Conservation (phyloP, 2,329 filamentous ascomycete genomes). For the Colletotrichum endophyticum region DNA sequence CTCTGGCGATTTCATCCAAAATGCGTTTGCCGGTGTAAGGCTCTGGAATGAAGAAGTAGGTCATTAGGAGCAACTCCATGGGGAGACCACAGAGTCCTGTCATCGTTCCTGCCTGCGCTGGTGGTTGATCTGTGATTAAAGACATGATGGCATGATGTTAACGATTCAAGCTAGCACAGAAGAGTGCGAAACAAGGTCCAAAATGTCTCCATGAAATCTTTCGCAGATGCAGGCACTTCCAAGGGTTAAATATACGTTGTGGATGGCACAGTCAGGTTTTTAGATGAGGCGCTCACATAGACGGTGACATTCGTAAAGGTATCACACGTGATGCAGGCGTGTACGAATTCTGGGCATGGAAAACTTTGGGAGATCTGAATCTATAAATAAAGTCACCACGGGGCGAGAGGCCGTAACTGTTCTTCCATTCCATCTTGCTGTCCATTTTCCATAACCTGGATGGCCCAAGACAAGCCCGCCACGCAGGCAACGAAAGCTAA, state of each 20-base stretch:
- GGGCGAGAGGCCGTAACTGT: background rate
- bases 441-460: background rate
- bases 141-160: background rate
- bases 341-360: background rate
- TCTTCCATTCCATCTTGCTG: background rate
- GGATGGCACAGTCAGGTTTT: background rate
- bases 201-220: background rate
- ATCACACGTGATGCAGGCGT: background rate
- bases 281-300: fast-evolving
- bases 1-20: background rate
- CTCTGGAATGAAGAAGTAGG: background rate
- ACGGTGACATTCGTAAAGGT: background rate
- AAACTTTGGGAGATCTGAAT: background rate
- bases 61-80: background rate
- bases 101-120: background rate
- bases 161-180: background rate
- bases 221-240: background rate
- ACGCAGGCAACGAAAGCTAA: background rate
- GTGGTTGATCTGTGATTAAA: background rate
- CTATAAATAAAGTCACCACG: background rate
- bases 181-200: background rate
- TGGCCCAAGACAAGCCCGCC: background rate
- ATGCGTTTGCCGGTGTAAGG: background rate
- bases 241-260: background rate
- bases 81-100: background rate